Evolutionary conservation across 208 protist genomes (phyloP).

Genomic region (Crithidia fasciculata): DNA sequence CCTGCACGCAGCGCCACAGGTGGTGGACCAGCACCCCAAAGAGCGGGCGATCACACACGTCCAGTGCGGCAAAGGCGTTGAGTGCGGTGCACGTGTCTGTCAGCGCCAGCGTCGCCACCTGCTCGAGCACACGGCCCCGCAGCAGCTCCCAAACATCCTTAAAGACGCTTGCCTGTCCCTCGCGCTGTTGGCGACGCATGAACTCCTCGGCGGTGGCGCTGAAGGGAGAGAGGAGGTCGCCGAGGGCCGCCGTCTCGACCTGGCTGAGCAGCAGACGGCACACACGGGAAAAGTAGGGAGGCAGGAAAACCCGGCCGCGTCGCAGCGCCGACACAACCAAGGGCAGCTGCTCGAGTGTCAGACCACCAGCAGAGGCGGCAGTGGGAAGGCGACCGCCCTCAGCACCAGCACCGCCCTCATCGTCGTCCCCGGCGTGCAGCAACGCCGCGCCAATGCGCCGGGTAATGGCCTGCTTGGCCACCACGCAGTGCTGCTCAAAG

Average conservation of each 20-base stretch:
- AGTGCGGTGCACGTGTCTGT: slow-evolving; percentile 53
- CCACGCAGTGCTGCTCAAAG: slow-evolving; percentile 42
- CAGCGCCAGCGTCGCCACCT: slow-evolving; percentile 23
- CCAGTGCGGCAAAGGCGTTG: slow-evolving; percentile 79
- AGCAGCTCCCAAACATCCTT: slow-evolving; percentile 83
- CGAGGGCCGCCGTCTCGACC: slow-evolving; percentile 55
- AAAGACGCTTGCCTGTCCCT: slow-evolving; percentile 63
- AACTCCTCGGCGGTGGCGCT: slow-evolving; percentile 68
- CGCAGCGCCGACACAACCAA: slow-evolving; percentile 51
- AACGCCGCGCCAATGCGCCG: slow-evolving; percentile 38
- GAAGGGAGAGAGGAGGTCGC: slow-evolving; percentile 63
- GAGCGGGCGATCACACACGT: slow-evolving; percentile 58
- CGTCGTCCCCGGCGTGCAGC: slow-evolving; percentile 12
- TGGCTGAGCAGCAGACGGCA: slow-evolving; percentile 69
- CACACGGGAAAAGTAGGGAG: slow-evolving; percentile 72
- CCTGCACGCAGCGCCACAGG: slow-evolving; percentile 46
- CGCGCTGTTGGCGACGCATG: slow-evolving; percentile 45
- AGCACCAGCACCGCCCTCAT: background rate
- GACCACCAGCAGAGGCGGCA: too few relatives aligned
- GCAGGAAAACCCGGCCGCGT: slow-evolving; percentile 56
- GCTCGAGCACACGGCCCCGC: slow-evolving; percentile 59
- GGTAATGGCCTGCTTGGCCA: slow-evolving; percentile 44
- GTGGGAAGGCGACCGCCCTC: background rate
- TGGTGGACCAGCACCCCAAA: slow-evolving; percentile 65
- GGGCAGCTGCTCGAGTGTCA: slow-evolving; percentile 43